Evolutionary conservation across 1,284 basidiomycete genomes (phyloP).

Genomic region (Rhodotorula sp.): DNA sequence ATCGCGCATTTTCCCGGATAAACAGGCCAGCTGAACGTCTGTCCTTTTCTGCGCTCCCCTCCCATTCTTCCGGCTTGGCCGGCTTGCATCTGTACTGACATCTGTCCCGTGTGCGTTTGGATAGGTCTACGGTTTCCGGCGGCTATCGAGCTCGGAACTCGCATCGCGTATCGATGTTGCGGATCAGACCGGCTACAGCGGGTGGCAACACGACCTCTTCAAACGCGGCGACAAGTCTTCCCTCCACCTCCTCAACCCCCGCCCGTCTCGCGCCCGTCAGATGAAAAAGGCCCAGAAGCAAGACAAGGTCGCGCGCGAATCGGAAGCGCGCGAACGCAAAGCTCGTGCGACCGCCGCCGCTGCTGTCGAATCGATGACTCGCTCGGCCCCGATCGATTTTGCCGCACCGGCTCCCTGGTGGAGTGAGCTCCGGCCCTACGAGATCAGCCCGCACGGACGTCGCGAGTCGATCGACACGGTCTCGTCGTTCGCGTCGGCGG

Average conservation of each 20-base stretch:
- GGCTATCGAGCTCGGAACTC: conserved; percentile 19
- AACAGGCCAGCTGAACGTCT: conserved; percentile 32
- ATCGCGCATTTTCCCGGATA: not conserved
- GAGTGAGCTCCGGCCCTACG: not conserved
- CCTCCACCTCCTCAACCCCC: conserved; percentile 16
- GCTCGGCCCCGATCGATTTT: not conserved
- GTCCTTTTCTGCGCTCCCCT: not conserved
- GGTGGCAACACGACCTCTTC: conserved; percentile 26
- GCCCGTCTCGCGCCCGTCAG: conserved; percentile 24
- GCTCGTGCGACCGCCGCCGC: not conserved
- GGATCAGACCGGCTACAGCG: conserved; percentile 13
- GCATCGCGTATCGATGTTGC: conserved; percentile 11
- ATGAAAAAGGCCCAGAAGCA: conserved; percentile 23
- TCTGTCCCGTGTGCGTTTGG: not conserved
- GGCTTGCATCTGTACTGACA: not conserved
- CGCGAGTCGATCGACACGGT: too few relatives aligned
- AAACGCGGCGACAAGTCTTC: conserved; percentile 11
- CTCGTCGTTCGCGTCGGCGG: not conserved
- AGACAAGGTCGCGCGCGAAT: not conserved
- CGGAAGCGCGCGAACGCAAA: not conserved
- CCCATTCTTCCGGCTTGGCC: not conserved
- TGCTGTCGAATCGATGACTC: not conserved
- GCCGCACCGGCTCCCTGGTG: not conserved
- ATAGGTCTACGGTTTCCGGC: conserved; percentile 32
- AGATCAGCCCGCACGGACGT: not conserved